Evolutionary conservation across 1,284 basidiomycete species (phyloP).

Genomic region (Irpex lacteus): DNA sequence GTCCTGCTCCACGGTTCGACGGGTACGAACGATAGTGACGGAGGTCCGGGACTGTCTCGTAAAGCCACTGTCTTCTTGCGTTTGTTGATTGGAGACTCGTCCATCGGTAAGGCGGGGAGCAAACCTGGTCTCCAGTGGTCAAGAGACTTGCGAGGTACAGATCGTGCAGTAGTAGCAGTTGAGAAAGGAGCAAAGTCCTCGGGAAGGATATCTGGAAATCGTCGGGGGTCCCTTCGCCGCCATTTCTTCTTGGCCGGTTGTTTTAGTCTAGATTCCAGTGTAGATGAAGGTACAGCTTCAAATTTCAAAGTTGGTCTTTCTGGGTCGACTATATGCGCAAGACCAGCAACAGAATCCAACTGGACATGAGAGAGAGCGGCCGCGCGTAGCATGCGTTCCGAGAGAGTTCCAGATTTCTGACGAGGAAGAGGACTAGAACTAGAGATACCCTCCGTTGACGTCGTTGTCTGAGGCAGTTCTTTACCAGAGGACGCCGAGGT

Average conservation of each 20-base stretch:
- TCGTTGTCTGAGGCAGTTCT: not conserved
- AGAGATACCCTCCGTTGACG: not conserved
- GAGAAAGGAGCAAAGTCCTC: slow-evolving; percentile 8
- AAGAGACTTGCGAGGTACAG: not conserved
- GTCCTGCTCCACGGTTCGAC: not conserved
- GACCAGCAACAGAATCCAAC: slow-evolving; percentile 7
- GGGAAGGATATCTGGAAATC: slow-evolving; percentile 4
- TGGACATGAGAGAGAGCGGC: slow-evolving; percentile 23
- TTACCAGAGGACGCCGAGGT: not conserved
- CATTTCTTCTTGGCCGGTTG: slow-evolving; percentile 8
- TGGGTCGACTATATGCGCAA: not conserved
- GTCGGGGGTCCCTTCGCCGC: slow-evolving; percentile 18
- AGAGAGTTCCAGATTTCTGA: slow-evolving; percentile 18
- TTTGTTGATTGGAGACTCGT: not conserved
- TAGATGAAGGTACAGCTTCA: slow-evolving; percentile 13
- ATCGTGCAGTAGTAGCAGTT: not conserved
- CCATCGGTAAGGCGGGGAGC: not conserved
- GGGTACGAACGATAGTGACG: not conserved
- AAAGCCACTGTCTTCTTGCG: not conserved
- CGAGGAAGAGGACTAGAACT: slow-evolving; percentile 8
- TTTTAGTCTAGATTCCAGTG: not conserved
- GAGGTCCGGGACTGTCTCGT: not conserved
- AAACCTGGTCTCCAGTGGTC: not conserved
- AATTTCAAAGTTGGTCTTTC: slow-evolving; percentile 21
- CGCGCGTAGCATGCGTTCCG: slow-evolving; percentile 24